Evolutionary conservation across 2,329 filamentous ascomycete genomes (phyloP).

Genomic region (Diplocarpon mali): DNA sequence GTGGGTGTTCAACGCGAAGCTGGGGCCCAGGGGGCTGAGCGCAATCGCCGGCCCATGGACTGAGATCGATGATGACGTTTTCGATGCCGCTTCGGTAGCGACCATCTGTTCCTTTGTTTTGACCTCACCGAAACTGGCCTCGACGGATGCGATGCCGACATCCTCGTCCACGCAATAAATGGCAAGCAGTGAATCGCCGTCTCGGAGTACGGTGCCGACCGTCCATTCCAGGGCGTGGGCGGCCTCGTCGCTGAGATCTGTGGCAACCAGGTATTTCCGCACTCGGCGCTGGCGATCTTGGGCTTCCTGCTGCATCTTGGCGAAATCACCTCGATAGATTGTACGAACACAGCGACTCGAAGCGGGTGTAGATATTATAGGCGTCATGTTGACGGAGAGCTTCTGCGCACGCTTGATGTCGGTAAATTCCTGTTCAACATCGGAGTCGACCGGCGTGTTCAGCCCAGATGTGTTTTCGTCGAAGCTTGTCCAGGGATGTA

Average conservation of each 20-base stretch:
- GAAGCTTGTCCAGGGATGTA: conserved; percentile 79
- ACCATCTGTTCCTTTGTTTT: conserved; percentile 67
- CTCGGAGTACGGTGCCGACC: conserved; percentile 84
- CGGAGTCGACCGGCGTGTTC: conserved; percentile 59
- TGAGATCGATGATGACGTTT: conserved; percentile 24
- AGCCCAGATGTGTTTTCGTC: conserved; percentile 45
- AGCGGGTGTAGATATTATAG: conserved; percentile 64
- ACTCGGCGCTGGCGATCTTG: conserved; percentile 69
- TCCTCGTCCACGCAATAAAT: conserved; percentile 95
- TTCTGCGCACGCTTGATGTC: conserved; percentile 85
- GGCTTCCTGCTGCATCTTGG: conserved; percentile 62
- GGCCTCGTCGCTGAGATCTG: conserved; percentile 86
- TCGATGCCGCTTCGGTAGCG: conserved; percentile 48
- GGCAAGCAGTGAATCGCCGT: conserved; percentile 86
- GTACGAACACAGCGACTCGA: conserved; percentile 77
- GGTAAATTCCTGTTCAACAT: conserved; percentile 72
- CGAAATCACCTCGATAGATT: conserved; percentile 80
- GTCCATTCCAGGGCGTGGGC: conserved; percentile 96
- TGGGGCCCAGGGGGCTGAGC: conserved; percentile 17
- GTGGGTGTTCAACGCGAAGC: conserved; percentile 14
- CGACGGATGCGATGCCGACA: conserved; percentile 39
- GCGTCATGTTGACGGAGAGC: conserved; percentile 68
- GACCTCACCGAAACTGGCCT: conserved; percentile 44
- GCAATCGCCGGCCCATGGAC: conserved; percentile 10
- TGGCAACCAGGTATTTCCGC: conserved; percentile 90